Evolutionary conservation across 73 alveolate genomes (phyloP).

Genomic region (Blepharisma japonicum): DNA sequence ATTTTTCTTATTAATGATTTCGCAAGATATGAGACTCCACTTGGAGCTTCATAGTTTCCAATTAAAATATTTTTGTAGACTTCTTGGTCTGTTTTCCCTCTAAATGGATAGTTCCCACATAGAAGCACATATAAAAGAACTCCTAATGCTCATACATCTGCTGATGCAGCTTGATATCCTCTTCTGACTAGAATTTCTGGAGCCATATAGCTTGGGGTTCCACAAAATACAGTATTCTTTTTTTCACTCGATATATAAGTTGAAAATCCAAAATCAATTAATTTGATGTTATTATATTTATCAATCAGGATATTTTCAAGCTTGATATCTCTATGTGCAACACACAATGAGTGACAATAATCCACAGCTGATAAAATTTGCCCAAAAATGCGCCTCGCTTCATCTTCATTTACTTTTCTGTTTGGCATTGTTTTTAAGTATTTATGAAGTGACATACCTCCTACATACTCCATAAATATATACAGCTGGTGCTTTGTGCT

Average conservation of each 20-base stretch:
- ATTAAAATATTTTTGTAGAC: conserved; percentile 58
- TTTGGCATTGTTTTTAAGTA: conserved; percentile 22
- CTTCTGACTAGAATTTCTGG: conserved; percentile 70
- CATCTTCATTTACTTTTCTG: conserved; percentile 36
- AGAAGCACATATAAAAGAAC: conserved; percentile 58
- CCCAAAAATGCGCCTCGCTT: conserved; percentile 29
- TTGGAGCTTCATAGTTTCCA: conserved; percentile 46
- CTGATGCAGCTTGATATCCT: conserved; percentile 74
- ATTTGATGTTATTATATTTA: conserved; percentile 39
- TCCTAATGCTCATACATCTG: conserved; percentile 81
- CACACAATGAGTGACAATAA: conserved; percentile 19
- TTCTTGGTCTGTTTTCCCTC: conserved; percentile 63
- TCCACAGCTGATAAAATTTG: conserved; percentile 21
- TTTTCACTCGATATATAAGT: conserved; percentile 66
- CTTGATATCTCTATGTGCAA: conserved; percentile 34
- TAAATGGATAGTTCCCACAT: conserved; percentile 70
- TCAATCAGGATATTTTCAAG: conserved; percentile 27
- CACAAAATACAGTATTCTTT: conserved; percentile 68
- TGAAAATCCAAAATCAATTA: conserved; percentile 72
- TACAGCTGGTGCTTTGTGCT: conserved; percentile 74
- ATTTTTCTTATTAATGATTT: conserved; percentile 28
- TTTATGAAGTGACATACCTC: conserved; percentile 30
- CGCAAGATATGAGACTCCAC: conserved; percentile 40
- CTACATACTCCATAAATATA: conserved; percentile 32
- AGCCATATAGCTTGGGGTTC: conserved; percentile 80